Evolutionary conservation across 441 rosid species (phyloP).

Genomic region (Pelargonium australe): DNA sequence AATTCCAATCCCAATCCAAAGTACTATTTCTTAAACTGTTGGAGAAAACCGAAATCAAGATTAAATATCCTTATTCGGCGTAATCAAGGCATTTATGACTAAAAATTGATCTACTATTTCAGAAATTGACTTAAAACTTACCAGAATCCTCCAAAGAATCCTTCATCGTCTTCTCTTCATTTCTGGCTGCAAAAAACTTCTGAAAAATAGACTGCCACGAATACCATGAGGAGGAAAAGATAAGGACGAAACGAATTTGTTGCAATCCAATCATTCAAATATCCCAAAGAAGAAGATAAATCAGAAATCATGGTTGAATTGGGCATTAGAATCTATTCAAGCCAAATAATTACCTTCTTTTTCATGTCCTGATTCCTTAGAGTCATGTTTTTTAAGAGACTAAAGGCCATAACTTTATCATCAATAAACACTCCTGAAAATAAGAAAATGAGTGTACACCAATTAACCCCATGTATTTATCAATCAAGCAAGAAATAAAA

Average conservation of each 20-base stretch:
- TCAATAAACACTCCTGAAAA: slow-evolving; percentile 11
- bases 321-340: background rate
- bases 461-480: background rate
- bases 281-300: background rate
- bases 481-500: background rate
- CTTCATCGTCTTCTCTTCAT: slow-evolving; percentile 22
- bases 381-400: slow-evolving; percentile 19
- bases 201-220: slow-evolving; percentile 33
- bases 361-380: slow-evolving; percentile 30
- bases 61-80: background rate
- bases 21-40: background rate
- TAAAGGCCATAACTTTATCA: slow-evolving; percentile 15
- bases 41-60: background rate
- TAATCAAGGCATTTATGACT: background rate
- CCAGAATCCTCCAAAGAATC: slow-evolving; percentile 26
- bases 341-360: slow-evolving; percentile 28
- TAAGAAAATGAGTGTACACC: background rate
- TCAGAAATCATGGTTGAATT: background rate
- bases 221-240: slow-evolving; percentile 6
- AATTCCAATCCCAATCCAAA: slow-evolving; percentile 2
- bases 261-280: background rate
- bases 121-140: slow-evolving; percentile 24
- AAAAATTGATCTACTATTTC: background rate
- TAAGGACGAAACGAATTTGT: background rate
- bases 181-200: slow-evolving; percentile 30